These are phyloP conservation scores for Escovopsis weberi DNA, from an alignment of 2,329 filamentous ascomycete species.

Conservation along the genomic window DNA sequence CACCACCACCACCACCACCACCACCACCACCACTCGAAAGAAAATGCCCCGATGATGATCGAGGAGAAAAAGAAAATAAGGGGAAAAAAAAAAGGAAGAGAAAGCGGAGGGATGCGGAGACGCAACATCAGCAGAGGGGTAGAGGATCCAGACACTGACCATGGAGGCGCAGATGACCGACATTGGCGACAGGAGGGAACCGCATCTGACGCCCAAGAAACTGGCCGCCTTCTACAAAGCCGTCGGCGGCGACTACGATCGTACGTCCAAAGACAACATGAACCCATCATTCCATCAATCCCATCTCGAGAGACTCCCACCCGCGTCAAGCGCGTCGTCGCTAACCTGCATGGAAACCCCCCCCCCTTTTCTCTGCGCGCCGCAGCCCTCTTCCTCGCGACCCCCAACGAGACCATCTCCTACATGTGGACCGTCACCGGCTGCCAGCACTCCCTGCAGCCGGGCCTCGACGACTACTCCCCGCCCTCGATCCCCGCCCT, in stretches of 20 bases:
- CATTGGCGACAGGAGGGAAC: constrained; percentile 41
- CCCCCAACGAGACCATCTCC: constrained; percentile 60
- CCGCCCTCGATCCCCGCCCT: constrained; percentile 70
- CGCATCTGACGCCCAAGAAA: constrained; percentile 48
- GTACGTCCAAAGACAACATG: constrained; percentile 20
- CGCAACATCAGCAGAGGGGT: too few species aligned
- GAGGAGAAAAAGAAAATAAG: constrained; percentile 4
- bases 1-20: neutral
- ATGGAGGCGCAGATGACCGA: constrained; percentile 31
- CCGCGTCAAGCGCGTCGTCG: neutral
- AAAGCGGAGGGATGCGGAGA: too few species aligned
- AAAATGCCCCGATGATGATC: neutral
- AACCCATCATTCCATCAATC: too few species aligned
- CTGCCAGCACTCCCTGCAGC: constrained; percentile 77
- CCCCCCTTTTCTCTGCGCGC: neutral
- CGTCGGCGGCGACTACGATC: constrained; percentile 63
- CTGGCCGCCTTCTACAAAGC: constrained; percentile 63
- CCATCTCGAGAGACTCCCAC: neutral
- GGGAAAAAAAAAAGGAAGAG: too few species aligned
- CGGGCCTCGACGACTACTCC: constrained; percentile 55
- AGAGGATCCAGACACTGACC: too few species aligned
- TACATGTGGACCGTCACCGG: constrained; percentile 88
- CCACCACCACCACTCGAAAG: neutral
- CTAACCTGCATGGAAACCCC: neutral
- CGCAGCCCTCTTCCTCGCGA: constrained; percentile 60